Percentiles rank a stretch among this genome's conserved stretches.
Evolutionary conservation across 1,284 basidiomycete genomes (phyloP).

Genomic region (Irpex lacteus): DNA sequence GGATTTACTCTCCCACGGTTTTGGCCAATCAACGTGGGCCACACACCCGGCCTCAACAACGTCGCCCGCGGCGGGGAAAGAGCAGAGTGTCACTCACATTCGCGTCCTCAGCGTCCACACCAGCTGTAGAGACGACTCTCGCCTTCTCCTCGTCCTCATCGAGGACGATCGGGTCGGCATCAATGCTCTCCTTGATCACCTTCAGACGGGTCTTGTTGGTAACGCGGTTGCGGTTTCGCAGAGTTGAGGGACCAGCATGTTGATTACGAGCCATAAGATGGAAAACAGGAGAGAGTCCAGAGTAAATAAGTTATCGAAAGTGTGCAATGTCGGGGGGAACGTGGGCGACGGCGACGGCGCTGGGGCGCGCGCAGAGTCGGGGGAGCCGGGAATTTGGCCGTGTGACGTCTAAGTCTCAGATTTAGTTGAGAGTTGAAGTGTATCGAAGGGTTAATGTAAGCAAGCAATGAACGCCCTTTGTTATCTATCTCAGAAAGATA

Average conservation of each 20-base stretch:
- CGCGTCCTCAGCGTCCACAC: constrained; percentile 85
- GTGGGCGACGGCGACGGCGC: constrained; percentile 19
- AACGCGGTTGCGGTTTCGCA: constrained; percentile 82
- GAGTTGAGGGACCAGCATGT: constrained; percentile 67
- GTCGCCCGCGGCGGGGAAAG: constrained; percentile 33
- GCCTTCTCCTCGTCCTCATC: constrained; percentile 84
- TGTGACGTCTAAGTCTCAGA: neutral
- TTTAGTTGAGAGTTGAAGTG: neutral
- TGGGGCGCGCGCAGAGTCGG: constrained; percentile 16
- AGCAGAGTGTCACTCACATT: constrained; percentile 59
- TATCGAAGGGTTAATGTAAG: neutral
- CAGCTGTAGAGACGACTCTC: constrained; percentile 56
- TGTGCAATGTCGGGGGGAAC: constrained; percentile 9
- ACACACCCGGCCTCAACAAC: constrained; percentile 45
- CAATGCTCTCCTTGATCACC: constrained; percentile 77
- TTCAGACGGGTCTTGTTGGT: constrained; percentile 89
- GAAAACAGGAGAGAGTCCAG: constrained; percentile 9
- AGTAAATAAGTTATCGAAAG: constrained; percentile 9
- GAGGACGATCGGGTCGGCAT: constrained; percentile 77
- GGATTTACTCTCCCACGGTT: constrained; percentile 46
- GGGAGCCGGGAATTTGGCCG: constrained; percentile 14
- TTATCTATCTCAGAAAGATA: neutral
- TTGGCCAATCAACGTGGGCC: constrained; percentile 47
- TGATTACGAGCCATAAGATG: constrained; percentile 76
- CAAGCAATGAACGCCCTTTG: neutral